Base-by-base conservation (phyloP, 140 eudicot species). In the Senecio squalidus region DNA sequence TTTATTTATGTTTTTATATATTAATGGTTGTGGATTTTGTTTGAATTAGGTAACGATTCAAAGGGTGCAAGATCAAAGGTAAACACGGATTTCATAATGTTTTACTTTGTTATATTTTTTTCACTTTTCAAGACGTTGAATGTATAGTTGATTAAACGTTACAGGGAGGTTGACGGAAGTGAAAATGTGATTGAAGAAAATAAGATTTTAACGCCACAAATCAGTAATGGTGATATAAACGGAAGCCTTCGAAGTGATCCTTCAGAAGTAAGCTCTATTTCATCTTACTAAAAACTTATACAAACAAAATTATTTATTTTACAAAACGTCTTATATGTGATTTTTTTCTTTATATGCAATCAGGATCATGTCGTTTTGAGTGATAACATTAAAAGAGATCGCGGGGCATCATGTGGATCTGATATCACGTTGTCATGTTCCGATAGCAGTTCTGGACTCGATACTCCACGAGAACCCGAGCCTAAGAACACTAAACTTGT, bases 61-160 rank as follows among this genome's bases (percentile, higher is more conserved):
- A 66, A 77, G 93, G 75, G 76, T 92, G 63, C 86, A 74, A 59
- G 96, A 92, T 70, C 94, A 86, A 62, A 91, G 98, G 98, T 91
- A 71, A 18, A 22, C 17, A 46, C 22, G n/a, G 10, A 13, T 49
- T 45, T 66, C 27, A 17, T 30, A 39, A 44, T 29, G 34, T 60
- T 28, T 36, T 55, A 7, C 47, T 28, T 49, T 9, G 68, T 20
- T 38, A 0, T 28, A 23, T 30, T n/a, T 43, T 21, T 13, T 15
- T 34, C 13, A 28, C 47, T 47, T 54, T 55, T 38, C 10, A 1
- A 60, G 24, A 30, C 17, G 22, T 62, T 74, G 51, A 79, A 46
- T 16, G 14, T 58, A 13, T 51, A 14, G 28, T 33, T 48, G 28
- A n/a, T 71, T 18, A 45, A 50, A 36, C 24, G 13, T 47, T 56